Base-by-base conservation (phyloP, 2,329 filamentous ascomycete species). In the Blastomyces gilchristii region DNA sequence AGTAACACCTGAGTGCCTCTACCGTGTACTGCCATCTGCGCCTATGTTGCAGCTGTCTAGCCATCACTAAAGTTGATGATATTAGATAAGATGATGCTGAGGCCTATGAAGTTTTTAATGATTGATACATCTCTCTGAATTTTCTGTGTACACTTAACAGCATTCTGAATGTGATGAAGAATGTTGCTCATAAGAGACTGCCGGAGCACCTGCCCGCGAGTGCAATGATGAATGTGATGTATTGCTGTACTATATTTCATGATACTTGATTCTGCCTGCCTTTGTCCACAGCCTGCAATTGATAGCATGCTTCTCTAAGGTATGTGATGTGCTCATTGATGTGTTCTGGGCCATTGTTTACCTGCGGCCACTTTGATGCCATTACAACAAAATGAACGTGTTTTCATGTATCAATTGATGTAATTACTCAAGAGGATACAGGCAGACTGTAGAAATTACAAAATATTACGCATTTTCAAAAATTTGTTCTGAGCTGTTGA, bases 101-200 rank as follows among this genome's bases (percentile, higher is more conserved):
- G 60, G 60, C 60, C 50, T 12, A 62, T 49, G 50, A 28, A 39
- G 60, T 62, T 62, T 56, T 62, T 62, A 49, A 62, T 62, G 50
- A 62, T 62, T 49, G 50, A 62, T 2, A 54, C 49, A 34, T 62
- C 60, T 62, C 37, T 56, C 34, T 62, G 60, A 12, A 62, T 56
- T 49, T 62, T 62, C 60, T 62, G 60, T 28, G 60, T 62, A n/a
- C 60, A 62, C 34, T 53, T 62, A 41, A 39, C 28, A 22, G 49
- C 28, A 56, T 62, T 18, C 60, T 62, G 53, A 25, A 57, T 7
- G 60, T 59, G 57, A 37, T 59, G 57, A 22, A 59, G 57, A 22
- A 59, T 47, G 43, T 59, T 22, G 57, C 57, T 59, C 57, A 59
- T 45, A 25, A 22, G 37, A 22, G 57, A 37, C 34, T 59, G 57